Evolutionary conservation across 176 grass and related monocot species (phyloP), one percentile per base, ranked within the genome.

Genomic region (Phragmites australis): DNA sequence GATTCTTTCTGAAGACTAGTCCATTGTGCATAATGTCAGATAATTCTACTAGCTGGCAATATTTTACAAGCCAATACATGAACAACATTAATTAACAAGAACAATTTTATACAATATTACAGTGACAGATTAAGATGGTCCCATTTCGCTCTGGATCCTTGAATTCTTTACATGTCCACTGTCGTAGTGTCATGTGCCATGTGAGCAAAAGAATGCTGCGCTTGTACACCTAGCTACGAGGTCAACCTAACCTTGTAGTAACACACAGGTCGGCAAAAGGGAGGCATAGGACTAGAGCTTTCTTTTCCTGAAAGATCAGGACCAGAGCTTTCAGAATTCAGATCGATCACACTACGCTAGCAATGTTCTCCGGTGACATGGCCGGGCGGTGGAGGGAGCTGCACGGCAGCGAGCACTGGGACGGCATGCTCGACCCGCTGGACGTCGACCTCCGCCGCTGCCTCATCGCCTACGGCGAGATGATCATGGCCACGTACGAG

Each of bases 391-490:
- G 91, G 91, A 85, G 44, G 84, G 82, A 94, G 84, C 89, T 97
- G 27, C 87, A 94, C 68, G 91, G 94, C 64, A 81, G 82, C 81
- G 77, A 66, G 39, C 58, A 75, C 64, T 97, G 94, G 91, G 81
- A 88, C 50, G 65, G 85, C 76, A 84, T 90, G 57, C 76, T 97
- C 17, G 60, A 86, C 47, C 94, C 91, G 4, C 82, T 93, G 2
- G 81, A 93, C 88, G 43, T 53, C 66, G 81, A 73, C 87, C 91
- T 93, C 85, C 87, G 89, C 21, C 86, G 74, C 30, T 66, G 78
- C 81, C 72, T 97, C 82, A 83, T 97, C 82, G 65, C 59, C 70
- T 94, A 91, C 75, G 87, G 91, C 68, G 91, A 94, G 78, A 79
- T 97, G 84, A 83, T 81, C 30, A 82, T 84, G 82, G 87, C 82